Percentiles rank a stretch among this genome's conserved stretches.
These are phyloP conservation scores for Silybum marianum DNA, from an alignment of 129 eudicot species.

Conservation along the genomic window DNA sequence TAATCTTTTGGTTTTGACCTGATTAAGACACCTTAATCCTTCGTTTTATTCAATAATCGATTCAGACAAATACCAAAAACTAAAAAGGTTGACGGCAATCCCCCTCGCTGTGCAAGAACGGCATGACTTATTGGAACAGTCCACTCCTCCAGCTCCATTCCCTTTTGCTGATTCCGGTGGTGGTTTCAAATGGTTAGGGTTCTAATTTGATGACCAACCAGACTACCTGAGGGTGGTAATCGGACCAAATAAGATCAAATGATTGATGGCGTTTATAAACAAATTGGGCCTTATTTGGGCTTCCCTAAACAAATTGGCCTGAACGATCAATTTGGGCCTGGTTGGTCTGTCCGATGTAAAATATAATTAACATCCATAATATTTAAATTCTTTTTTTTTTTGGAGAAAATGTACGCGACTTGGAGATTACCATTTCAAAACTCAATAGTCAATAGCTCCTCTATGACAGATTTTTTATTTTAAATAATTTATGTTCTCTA, in stretches of 20 bases:
- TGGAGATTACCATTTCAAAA: not conserved
- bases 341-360: too few relatives aligned
- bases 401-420: not conserved
- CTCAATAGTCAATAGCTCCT: too few relatives aligned
- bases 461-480: too few relatives aligned
- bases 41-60: not conserved
- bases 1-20: not conserved
- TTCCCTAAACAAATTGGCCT: not conserved
- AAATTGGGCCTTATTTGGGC: not conserved
- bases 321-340: too few relatives aligned
- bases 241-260: not conserved
- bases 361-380: not conserved
- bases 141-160: too few relatives aligned
- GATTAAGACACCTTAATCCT: not conserved
- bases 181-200: not conserved
- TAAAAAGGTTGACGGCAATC: not conserved
- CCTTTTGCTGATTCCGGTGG: not conserved
- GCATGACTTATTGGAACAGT: not conserved
- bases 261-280: not conserved
- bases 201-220: not conserved
- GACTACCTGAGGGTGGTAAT: not conserved
- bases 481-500: too few relatives aligned
- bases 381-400: not conserved
- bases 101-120: not conserved
- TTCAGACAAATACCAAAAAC: not conserved